These are phyloP conservation scores for Suhomyces prunicola DNA, from an alignment of 805 yeast species.

Conservation along the genomic window DNA sequence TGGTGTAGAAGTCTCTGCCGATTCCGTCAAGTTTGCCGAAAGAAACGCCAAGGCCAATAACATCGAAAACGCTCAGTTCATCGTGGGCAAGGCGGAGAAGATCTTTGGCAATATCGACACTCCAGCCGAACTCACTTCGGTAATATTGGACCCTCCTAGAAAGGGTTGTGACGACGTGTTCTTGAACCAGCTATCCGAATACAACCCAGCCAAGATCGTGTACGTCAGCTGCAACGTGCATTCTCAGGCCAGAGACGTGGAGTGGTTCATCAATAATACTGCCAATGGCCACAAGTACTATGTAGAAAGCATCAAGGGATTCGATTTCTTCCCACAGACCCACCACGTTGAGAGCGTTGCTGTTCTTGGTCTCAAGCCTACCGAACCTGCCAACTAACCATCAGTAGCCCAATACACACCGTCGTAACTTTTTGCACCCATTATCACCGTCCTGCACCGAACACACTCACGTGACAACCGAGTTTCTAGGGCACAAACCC, in stretches of 20 bases:
- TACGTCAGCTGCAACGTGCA: constrained; percentile 97
- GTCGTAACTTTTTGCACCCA: constrained; percentile 2
- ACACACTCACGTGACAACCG: not conserved
- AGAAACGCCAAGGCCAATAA: constrained; percentile 75
- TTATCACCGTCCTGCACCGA: not conserved
- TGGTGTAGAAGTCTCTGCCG: constrained; percentile 93
- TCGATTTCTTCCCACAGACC: constrained; percentile 95
- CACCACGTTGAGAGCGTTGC: constrained; percentile 90
- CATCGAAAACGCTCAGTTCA: constrained; percentile 74
- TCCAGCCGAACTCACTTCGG: constrained; percentile 75
- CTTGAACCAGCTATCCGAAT: constrained; percentile 78
- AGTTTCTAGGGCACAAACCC: not conserved
- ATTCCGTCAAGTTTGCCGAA: constrained; percentile 84
- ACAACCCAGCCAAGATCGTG: constrained; percentile 82
- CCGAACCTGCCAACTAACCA: not conserved
- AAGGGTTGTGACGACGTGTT: constrained; percentile 93
- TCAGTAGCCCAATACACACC: not conserved
- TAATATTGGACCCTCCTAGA: constrained; percentile 94
- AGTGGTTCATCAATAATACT: constrained; percentile 71
- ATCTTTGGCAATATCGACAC: constrained; percentile 77
- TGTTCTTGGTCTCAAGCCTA: constrained; percentile 40
- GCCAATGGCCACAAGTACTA: constrained; percentile 59
- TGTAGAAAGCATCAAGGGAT: constrained; percentile 84
- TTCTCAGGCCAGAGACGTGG: constrained; percentile 93
- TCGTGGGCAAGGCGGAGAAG: constrained; percentile 89